phyloP scores from a whole-genome alignment of 1,139 yeast species.

The Oligophagozyma castellii region DNA sequence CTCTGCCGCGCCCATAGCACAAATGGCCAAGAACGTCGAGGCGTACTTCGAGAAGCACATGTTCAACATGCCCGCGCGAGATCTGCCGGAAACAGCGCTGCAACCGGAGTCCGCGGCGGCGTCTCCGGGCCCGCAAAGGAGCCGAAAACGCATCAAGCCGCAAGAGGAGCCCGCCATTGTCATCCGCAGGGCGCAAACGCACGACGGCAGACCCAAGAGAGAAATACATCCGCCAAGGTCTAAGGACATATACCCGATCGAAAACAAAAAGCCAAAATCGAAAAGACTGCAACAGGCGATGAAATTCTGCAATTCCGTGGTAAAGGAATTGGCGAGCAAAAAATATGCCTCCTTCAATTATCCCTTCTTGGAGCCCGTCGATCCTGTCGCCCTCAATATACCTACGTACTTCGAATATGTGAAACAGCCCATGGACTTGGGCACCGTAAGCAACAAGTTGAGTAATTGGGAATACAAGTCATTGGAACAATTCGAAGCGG shows the following conservation, averaged over 20 bases:
- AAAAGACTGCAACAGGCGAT: constrained; percentile 87
- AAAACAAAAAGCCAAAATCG: constrained; percentile 62
- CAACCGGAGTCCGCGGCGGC: constrained; percentile 5
- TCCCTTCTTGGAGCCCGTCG: constrained; percentile 90
- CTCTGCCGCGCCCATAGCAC: constrained; percentile 63
- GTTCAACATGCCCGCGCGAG: constrained; percentile 80
- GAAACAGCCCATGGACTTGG: constrained; percentile 89
- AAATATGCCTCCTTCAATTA: constrained; percentile 75
- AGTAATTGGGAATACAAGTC: constrained; percentile 79
- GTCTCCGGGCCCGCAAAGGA: constrained; percentile 7
- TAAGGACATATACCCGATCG: constrained; percentile 76
- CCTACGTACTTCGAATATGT: constrained; percentile 80
- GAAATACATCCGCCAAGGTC: constrained; percentile 95
- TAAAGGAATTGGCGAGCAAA: constrained; percentile 71
- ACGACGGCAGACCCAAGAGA: constrained; percentile 70
- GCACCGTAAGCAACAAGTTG: constrained; percentile 69
- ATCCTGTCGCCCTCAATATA: constrained; percentile 83
- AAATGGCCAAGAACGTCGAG: constrained; percentile 82
- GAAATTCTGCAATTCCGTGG: constrained; percentile 68
- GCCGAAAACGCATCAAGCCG: neutral
- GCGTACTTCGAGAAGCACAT: constrained; percentile 89
- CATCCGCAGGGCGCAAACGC: constrained; percentile 50
- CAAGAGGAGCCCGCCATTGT: constrained; percentile 23
- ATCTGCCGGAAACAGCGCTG: constrained; percentile 29
- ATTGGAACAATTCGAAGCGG: constrained; percentile 77